A percentile compares a stretch with the other conserved stretches of the same genome.
These are phyloP conservation scores for Catenaria anguillulae DNA, from an alignment of 371 early-diverging fungal genomes.

Conservation along the genomic window DNA sequence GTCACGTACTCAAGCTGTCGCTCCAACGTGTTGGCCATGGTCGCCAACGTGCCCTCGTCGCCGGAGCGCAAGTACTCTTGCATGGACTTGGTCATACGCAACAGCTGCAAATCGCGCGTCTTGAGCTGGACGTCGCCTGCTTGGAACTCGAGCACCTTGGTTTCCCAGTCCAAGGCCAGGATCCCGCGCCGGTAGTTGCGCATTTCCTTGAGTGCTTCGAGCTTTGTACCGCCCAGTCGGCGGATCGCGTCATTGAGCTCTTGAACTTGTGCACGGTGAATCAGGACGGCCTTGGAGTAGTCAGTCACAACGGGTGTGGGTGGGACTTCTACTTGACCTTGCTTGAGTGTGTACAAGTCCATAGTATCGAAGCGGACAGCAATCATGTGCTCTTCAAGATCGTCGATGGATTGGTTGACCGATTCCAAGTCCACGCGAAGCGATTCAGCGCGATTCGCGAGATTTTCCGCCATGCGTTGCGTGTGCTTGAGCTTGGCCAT, in stretches of 20 bases:
- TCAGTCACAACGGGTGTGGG: constrained; percentile 40
- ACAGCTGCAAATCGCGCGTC: constrained; percentile 37
- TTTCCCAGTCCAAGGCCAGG: constrained; percentile 42
- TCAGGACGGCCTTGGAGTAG: constrained; percentile 30
- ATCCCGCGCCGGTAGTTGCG: constrained; percentile 42
- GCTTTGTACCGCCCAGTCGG: constrained; percentile 27
- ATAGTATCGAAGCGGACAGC: constrained; percentile 28
- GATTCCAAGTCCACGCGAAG: constrained; percentile 23
- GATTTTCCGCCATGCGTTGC: not conserved
- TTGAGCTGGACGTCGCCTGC: constrained; percentile 30
- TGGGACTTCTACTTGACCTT: constrained; percentile 43
- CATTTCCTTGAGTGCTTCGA: constrained; percentile 39
- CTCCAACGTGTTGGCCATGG: constrained; percentile 3
- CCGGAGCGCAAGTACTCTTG: constrained; percentile 36
- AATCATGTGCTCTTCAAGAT: constrained; percentile 26
- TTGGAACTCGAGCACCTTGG: constrained; percentile 39
- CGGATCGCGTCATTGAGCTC: constrained; percentile 28
- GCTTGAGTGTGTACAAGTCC: constrained; percentile 29
- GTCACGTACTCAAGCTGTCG: constrained; percentile 9
- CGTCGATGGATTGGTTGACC: constrained; percentile 15
- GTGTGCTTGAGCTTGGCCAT: not conserved
- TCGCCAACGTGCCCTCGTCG: constrained; percentile 6
- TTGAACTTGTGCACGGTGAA: constrained; percentile 30
- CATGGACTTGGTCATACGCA: constrained; percentile 40
- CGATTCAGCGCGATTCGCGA: constrained; percentile 17